Conservation (phyloP, 441 rosid species). For the Aquilaria agallochum region DNA sequence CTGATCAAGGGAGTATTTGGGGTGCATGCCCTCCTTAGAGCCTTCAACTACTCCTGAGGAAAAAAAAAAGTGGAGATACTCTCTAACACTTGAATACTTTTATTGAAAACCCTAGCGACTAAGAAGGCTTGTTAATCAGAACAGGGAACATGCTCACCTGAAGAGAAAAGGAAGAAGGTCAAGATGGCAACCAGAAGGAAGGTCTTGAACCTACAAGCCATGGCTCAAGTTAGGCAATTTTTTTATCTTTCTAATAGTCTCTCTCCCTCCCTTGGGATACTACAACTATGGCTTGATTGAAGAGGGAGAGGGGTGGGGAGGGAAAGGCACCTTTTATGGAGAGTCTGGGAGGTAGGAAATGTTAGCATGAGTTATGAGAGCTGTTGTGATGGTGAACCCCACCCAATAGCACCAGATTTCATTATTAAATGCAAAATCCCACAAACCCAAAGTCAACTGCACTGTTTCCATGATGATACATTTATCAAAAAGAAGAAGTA, state of each 20-base stretch:
- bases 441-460: constrained; percentile 39
- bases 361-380: background rate
- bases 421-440: constrained; percentile 32
- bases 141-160: constrained; percentile 18
- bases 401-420: constrained; percentile 38
- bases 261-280: background rate
- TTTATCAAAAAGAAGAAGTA: too few relatives aligned
- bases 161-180: constrained; percentile 31
- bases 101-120: too few relatives aligned
- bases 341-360: constrained; percentile 11
- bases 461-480: background rate
- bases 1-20: constrained; percentile 20
- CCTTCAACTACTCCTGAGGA: constrained; percentile 26
- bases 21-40: constrained; percentile 18
- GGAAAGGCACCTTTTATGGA: constrained; percentile 18
- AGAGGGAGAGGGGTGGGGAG: constrained; percentile 5
- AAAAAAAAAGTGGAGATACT: background rate
- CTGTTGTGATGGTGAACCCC: constrained; percentile 31
- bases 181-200: constrained; percentile 36
- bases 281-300: background rate
- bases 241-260: background rate
- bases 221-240: background rate
- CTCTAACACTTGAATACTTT: too few relatives aligned
- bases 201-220: constrained; percentile 36
- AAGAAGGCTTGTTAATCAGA: too few relatives aligned